Evolutionary conservation across 2,329 filamentous ascomycete genomes (phyloP).

Genomic region (Colletotrichum sp.): DNA sequence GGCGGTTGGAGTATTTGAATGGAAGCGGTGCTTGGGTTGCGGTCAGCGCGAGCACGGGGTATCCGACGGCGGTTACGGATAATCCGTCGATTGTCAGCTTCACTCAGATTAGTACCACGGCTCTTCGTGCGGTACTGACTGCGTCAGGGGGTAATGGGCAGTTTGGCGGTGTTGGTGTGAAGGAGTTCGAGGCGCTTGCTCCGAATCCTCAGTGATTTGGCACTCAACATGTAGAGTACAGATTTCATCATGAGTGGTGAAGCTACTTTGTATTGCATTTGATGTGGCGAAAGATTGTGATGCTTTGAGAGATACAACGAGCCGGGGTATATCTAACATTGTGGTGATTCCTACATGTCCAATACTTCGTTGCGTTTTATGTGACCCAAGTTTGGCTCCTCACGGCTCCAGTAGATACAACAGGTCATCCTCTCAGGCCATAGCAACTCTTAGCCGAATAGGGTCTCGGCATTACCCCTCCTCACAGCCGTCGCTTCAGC

Average conservation of each 20-base stretch:
- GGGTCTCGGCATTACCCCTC: neutral
- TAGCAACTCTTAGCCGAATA: no score
- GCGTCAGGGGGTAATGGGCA: constrained; percentile 24
- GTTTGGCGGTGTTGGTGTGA: neutral
- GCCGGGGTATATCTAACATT: no score
- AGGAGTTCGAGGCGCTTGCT: constrained; percentile 3
- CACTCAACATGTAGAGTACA: no score
- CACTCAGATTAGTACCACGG: constrained; percentile 26
- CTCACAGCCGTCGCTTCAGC: neutral
- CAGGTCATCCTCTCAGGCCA: no score
- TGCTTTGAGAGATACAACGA: no score
- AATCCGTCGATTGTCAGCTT: constrained; percentile 31
- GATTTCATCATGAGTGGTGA: no score
- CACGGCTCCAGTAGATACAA: no score
- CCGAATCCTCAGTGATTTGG: neutral
- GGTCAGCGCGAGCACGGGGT: constrained; percentile 23
- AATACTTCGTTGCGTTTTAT: no score
- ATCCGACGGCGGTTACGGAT: constrained; percentile 30
- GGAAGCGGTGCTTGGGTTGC: constrained; percentile 22
- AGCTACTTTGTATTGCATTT: no score
- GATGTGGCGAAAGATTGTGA: no score
- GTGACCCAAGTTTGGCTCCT: no score
- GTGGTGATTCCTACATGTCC: no score
- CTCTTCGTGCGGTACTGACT: constrained; percentile 24
- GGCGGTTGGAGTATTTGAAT: constrained; percentile 30